phyloP scores from a whole-genome alignment of 176 grass and related monocot genomes.

The Puya raimondii region DNA sequence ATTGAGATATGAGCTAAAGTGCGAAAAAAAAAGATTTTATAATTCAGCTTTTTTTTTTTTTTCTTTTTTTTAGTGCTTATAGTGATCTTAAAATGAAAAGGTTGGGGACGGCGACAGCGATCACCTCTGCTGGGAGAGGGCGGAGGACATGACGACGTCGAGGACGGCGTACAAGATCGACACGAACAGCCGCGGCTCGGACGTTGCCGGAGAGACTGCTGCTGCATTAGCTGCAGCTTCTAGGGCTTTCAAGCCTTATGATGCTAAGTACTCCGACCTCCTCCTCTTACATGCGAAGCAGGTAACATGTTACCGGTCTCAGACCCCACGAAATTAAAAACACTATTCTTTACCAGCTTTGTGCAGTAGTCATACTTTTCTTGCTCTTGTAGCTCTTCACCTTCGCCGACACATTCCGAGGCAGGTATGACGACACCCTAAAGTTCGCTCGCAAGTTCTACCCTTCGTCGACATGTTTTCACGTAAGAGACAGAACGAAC shows the following conservation, averaged over 20 bases:
- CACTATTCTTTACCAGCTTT: too few species aligned
- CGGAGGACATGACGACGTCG: slow-evolving; percentile 83
- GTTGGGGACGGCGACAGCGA: slow-evolving; percentile 90
- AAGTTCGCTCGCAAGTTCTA: not conserved
- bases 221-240: not conserved
- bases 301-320: not conserved
- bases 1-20: too few species aligned
- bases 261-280: not conserved
- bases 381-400: not conserved
- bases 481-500: not conserved
- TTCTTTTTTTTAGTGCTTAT: not conserved
- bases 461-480: not conserved
- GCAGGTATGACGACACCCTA: not conserved
- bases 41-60: too few species aligned
- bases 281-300: not conserved
- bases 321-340: not conserved
- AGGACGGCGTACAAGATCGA: slow-evolving; percentile 51
- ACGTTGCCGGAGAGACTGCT: not conserved
- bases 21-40: too few species aligned
- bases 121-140: slow-evolving; percentile 88
- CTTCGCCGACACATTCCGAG: not conserved
- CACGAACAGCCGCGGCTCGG: not conserved
- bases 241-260: not conserved
- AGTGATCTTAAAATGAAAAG: slow-evolving; percentile 18
- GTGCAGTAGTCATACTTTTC: too few species aligned